Percentiles rank a stretch among this genome's conserved stretches.
These are phyloP conservation scores for Candida pseudoviswanathii DNA, from an alignment of 1,139 yeast genomes.

Conservation along the genomic window DNA sequence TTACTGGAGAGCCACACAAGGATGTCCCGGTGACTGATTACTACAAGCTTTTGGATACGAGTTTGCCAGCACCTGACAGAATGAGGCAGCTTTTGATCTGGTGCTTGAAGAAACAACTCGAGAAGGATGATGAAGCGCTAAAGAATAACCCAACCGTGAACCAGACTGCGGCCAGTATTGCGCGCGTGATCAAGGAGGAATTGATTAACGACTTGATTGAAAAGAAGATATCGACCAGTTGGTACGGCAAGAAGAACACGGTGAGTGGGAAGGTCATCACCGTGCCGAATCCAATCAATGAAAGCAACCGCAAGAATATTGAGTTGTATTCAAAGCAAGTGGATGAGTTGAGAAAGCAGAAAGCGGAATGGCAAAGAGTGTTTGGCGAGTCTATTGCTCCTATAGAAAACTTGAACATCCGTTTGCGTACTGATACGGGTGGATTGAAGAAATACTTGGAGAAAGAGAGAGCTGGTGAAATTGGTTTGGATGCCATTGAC, in stretches of 20 bases:
- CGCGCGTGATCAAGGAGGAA: conserved; percentile 69
- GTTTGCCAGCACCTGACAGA: conserved; percentile 70
- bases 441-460: conserved; percentile 18
- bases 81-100: conserved; percentile 72
- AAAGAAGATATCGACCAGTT: conserved; percentile 63
- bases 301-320: conserved; percentile 49
- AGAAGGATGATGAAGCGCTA: conserved; percentile 30
- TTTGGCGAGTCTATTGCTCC: conserved; percentile 25
- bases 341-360: conserved; percentile 46
- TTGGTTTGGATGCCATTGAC: conserved; percentile 12
- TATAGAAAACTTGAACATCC: conserved; percentile 19
- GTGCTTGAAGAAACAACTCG: conserved; percentile 60
- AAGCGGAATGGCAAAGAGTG: conserved; percentile 49
- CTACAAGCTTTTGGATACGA: conserved; percentile 62
- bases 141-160: conserved; percentile 30
- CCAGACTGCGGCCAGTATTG: conserved; percentile 50
- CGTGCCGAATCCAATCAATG: conserved; percentile 61
- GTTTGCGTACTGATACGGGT: conserved; percentile 10
- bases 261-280: conserved; percentile 25
- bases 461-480: conserved; percentile 9
- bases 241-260: conserved; percentile 53
- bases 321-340: conserved; percentile 49
- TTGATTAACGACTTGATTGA: conserved; percentile 57
- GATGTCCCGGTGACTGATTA: conserved; percentile 59
- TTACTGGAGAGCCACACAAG: conserved; percentile 66